Percentiles rank a stretch among this genome's conserved stretches.
These are phyloP conservation scores for Aspergillus spinulosporus DNA, from an alignment of 2,329 filamentous ascomycete species.

Conservation along the genomic window DNA sequence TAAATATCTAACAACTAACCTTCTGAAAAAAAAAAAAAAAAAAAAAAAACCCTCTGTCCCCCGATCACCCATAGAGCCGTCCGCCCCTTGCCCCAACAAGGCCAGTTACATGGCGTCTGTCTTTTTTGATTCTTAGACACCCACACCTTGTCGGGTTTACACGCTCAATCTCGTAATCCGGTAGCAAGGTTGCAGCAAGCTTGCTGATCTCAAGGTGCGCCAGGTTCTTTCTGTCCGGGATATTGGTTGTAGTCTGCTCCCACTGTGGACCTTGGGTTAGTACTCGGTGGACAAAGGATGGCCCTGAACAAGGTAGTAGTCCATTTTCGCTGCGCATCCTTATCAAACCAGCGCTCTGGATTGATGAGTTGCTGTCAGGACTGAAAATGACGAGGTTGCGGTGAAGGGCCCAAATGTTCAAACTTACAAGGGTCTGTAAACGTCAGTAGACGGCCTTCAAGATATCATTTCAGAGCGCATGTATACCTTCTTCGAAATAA, in stretches of 20 bases:
- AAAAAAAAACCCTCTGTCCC: no score
- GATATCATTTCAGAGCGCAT: not conserved
- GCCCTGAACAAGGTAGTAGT: conserved; percentile 22
- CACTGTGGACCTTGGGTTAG: conserved; percentile 23
- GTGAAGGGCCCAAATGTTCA: conserved; percentile 39
- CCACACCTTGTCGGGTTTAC: conserved; percentile 26
- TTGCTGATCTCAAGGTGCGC: conserved; percentile 39
- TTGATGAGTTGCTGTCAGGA: conserved; percentile 34
- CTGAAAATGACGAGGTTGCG: conserved; percentile 33
- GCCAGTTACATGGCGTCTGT: not conserved
- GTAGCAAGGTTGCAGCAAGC: conserved; percentile 32
- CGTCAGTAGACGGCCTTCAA: conserved; percentile 11
- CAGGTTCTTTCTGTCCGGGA: conserved; percentile 34
- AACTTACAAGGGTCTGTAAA: conserved; percentile 26
- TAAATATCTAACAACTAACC: no score
- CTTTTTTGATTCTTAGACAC: conserved; percentile 25
- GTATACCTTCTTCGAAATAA: conserved; percentile 26
- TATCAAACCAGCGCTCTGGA: conserved; percentile 34
- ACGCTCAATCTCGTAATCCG: conserved; percentile 36
- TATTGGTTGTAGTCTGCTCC: conserved; percentile 40
- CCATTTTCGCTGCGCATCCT: no score
- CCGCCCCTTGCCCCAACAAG: not conserved
- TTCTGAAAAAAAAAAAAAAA: no score
- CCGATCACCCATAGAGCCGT: not conserved
- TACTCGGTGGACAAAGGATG: not conserved